A percentile compares a stretch with the other conserved stretches of the same genome.
Evolutionary conservation across 805 yeast species (phyloP).

Genomic region (Candida awuae): DNA sequence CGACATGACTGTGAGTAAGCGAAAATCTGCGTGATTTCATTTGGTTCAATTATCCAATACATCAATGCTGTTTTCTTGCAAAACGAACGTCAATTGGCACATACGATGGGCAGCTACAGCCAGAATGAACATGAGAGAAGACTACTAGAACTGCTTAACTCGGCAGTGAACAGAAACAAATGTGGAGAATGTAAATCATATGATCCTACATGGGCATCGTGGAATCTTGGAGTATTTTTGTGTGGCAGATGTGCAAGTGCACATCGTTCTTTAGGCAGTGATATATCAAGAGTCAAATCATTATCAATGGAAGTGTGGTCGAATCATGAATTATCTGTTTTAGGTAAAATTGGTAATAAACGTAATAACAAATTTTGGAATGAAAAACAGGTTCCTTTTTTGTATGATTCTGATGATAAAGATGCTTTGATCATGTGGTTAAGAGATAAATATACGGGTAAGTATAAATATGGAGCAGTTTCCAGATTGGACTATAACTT

Average conservation of each 20-base stretch:
- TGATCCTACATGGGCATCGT: slow-evolving; percentile 52
- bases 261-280: slow-evolving; percentile 58
- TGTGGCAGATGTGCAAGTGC: slow-evolving; percentile 83
- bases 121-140: slow-evolving; percentile 22
- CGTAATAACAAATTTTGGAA: slow-evolving; percentile 60
- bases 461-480: slow-evolving; percentile 38
- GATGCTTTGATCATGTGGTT: slow-evolving; percentile 48
- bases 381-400: slow-evolving; percentile 57
- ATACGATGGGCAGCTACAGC: slow-evolving; percentile 2
- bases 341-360: slow-evolving; percentile 50
- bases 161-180: slow-evolving; percentile 50
- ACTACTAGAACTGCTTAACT: slow-evolving; percentile 52
- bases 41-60: too few species aligned
- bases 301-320: slow-evolving; percentile 69
- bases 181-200: slow-evolving; percentile 73
- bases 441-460: slow-evolving; percentile 63
- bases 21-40: too few species aligned
- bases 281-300: slow-evolving; percentile 60
- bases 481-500: slow-evolving; percentile 32
- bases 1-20: too few species aligned
- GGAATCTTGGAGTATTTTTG: slow-evolving; percentile 56
- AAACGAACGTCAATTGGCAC: neutral
- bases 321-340: slow-evolving; percentile 40
- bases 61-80: neutral
- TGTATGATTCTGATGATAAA: slow-evolving; percentile 66